Conservation (phyloP, 768 basidiomycete genomes). For the Dioszegia aurantiaca region DNA sequence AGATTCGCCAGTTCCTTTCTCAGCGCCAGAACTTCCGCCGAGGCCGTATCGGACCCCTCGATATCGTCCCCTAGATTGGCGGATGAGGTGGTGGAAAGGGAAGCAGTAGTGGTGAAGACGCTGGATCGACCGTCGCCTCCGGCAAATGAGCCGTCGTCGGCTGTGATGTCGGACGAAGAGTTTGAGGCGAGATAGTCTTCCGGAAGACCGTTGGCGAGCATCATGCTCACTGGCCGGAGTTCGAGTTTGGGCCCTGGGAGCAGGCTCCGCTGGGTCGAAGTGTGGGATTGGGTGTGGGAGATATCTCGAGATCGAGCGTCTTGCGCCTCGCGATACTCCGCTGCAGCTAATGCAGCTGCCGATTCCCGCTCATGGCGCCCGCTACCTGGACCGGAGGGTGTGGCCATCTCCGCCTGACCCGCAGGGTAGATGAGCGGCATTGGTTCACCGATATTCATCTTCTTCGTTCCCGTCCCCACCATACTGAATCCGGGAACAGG, state of each 20-base stretch:
- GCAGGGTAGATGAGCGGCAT: constrained; percentile 6
- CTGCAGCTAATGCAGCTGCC: background rate
- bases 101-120: background rate
- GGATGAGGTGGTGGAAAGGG: constrained; percentile 6
- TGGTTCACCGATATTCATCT: constrained; percentile 8
- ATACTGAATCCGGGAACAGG: constrained; percentile 12
- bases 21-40: constrained; percentile 1
- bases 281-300: background rate
- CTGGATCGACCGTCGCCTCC: background rate
- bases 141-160: background rate
- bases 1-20: constrained; percentile 7
- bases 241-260: constrained; percentile 28
- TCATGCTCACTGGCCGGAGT: constrained; percentile 41
- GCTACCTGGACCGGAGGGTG: background rate
- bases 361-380: background rate
- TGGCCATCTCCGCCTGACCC: too few relatives aligned
- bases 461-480: constrained; percentile 12
- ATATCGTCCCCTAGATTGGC: background rate
- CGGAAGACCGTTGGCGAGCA: constrained; percentile 29
- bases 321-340: background rate
- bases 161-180: background rate
- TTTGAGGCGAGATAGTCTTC: constrained; percentile 25
- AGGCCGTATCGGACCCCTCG: background rate
- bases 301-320: background rate
- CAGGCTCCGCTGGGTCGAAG: background rate